Evolutionary conservation across 257 asterid species (phyloP).

Genomic region (Solanum pimpinellifolium): DNA sequence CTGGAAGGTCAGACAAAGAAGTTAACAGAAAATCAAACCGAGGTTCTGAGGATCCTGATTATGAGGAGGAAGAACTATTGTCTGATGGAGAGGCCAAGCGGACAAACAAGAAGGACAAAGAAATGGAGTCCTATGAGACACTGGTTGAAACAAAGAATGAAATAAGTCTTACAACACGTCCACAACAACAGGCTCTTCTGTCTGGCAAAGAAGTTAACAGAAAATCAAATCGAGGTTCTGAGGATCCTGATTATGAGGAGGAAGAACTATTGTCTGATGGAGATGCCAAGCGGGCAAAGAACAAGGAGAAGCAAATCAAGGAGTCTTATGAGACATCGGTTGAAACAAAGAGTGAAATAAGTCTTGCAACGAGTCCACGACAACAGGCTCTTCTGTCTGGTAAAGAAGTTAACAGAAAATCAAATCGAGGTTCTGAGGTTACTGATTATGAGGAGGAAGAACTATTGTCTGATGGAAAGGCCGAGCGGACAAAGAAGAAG

Average conservation of each 20-base stretch:
- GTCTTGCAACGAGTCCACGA: slow-evolving; percentile 85
- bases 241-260: slow-evolving; percentile 39
- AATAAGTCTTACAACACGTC: slow-evolving; percentile 70
- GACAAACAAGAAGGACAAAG: slow-evolving; percentile 35
- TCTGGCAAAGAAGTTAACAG: slow-evolving; percentile 27
- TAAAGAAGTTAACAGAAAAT: slow-evolving; percentile 32
- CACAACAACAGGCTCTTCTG: slow-evolving; percentile 55
- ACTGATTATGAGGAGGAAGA: slow-evolving; percentile 33
- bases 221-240: slow-evolving; percentile 32
- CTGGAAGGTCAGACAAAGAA: slow-evolving; percentile 32
- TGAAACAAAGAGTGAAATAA: slow-evolving; percentile 62
- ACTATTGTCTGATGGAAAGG: slow-evolving; percentile 36
- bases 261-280: slow-evolving; percentile 33
- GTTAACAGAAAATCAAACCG: slow-evolving; percentile 27
- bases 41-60: slow-evolving; percentile 44
- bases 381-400: slow-evolving; percentile 39
- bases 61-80: background rate
- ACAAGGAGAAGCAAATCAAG: slow-evolving; percentile 46
- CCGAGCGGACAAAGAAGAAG: slow-evolving; percentile 34
- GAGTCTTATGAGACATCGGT: slow-evolving; percentile 41
- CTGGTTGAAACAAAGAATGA: slow-evolving; percentile 61
- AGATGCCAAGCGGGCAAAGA: slow-evolving; percentile 33
- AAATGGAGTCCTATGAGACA: slow-evolving; percentile 43
- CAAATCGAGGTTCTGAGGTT: slow-evolving; percentile 27
- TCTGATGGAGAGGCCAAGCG: slow-evolving; percentile 25